Percentiles rank a stretch among this genome's conserved stretches.
Evolutionary conservation across 352 stramenopile species (phyloP).

Genomic region (Globisporangium barbulae): DNA sequence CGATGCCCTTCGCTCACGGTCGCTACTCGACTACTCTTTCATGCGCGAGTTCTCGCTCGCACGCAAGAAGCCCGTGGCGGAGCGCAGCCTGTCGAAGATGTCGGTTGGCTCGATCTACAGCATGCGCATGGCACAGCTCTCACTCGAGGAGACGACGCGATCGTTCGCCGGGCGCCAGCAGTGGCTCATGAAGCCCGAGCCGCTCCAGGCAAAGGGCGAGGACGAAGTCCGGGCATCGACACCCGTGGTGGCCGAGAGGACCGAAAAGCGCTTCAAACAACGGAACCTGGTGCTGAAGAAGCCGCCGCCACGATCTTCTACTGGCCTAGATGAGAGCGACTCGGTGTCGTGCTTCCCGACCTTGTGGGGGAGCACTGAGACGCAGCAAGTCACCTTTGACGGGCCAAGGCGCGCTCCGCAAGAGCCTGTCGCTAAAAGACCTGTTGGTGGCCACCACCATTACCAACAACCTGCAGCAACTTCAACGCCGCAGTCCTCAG

Average conservation of each 20-base stretch:
- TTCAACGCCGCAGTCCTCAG: background rate
- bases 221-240: background rate
- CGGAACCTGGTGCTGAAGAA: conserved; percentile 1
- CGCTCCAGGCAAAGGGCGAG: conserved; percentile 4
- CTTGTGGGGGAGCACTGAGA: conserved; percentile 8
- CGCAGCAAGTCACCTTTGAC: background rate
- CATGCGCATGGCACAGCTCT: conserved; percentile 40
- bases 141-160: conserved; percentile 28
- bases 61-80: conserved; percentile 26
- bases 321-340: background rate
- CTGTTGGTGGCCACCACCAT: background rate
- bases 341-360: conserved; percentile 19
- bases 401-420: background rate
- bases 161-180: conserved; percentile 13
- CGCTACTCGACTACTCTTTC: conserved; percentile 46
- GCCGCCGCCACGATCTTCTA: background rate
- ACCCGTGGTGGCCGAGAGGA: background rate
- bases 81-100: conserved; percentile 41
- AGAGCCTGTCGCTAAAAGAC: background rate
- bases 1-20: conserved; percentile 30
- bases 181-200: conserved; percentile 14
- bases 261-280: conserved; percentile 2
- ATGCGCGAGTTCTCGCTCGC: conserved; percentile 53
- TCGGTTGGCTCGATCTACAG: conserved; percentile 40
- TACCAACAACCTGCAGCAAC: background rate